These are phyloP conservation scores for Pharus latifolius DNA, from an alignment of 176 grass and related monocot species.

Conservation along the genomic window DNA sequence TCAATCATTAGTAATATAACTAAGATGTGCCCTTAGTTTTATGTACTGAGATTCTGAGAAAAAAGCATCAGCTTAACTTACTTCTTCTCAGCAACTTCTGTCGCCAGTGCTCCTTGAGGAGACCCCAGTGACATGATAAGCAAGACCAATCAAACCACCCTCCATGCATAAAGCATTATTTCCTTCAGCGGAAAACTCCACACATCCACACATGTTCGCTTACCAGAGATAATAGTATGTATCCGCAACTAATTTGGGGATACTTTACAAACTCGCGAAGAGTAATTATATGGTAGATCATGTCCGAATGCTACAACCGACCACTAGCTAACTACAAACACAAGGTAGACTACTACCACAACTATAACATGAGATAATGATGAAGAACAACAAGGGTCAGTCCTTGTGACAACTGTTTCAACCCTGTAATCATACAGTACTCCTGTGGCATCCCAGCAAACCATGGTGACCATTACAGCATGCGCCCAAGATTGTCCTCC, in stretches of 20 bases:
- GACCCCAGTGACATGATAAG: slow-evolving; percentile 1
- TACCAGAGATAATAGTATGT: not conserved
- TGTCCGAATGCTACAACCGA: not conserved
- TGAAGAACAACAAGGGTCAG: slow-evolving; percentile 1
- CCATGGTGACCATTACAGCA: slow-evolving; percentile 8
- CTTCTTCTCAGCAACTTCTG: slow-evolving; percentile 7
- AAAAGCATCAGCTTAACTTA: slow-evolving; percentile 23
- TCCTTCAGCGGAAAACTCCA: not conserved
- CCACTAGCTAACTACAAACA: slow-evolving; percentile 10
- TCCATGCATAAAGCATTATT: slow-evolving; percentile 9
- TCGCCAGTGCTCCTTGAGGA: not conserved
- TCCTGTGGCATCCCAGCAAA: not conserved
- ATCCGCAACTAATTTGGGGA: slow-evolving; percentile 7
- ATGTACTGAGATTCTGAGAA: not conserved
- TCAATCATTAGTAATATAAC: not conserved
- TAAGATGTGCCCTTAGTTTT: not conserved
- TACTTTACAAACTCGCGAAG: slow-evolving; percentile 2
- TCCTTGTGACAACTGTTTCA: slow-evolving; percentile 15
- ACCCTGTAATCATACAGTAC: slow-evolving; percentile 15
- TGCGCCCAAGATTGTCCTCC: slow-evolving; percentile 44
- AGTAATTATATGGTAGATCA: not conserved
- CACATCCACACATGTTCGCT: not conserved
- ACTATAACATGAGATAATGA: slow-evolving; percentile 7
- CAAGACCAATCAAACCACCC: slow-evolving; percentile 2
- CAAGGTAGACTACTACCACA: slow-evolving; percentile 1